Evolutionary conservation across 2,329 filamentous ascomycete species (phyloP), one percentile per base, ranked within the genome.

Genomic region (Grosmannia serpens): DNA sequence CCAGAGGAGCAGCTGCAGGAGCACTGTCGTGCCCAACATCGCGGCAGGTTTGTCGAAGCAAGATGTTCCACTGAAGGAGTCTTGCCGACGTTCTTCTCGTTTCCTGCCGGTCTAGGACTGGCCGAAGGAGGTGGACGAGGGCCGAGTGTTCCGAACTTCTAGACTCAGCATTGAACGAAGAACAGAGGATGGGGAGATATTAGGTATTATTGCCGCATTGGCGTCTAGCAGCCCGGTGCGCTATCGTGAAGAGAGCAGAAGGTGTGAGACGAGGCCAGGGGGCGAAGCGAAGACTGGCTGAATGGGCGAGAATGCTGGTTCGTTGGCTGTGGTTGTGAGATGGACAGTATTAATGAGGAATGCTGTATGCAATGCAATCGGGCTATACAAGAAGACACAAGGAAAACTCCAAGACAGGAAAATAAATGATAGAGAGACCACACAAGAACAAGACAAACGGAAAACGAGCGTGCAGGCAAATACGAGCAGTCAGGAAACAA

Each of bases 1-100:
- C 70, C 75, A 80, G 66, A 81, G 66, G 64, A 76, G 73, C 66
- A 82, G 67, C 65, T 75, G 75, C 60, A 76, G 65, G 50, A 80
- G 63, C 60, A 67, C 61, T 57, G 66, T 63, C 55, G 49, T 55
- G 53, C 71, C 65, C 62, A 71, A 71, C 77, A 80, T 80, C 61
- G 58, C 70, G 67, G 61, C 26, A 17, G 24, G 4, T 54, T 35
- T 24, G 46, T 29, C 9, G 26, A 41, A 26, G 50, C 57, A 59
- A 62, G 62, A 50, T 35, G 33, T 51, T 62, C 62, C 62, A 63
- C 50, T 60, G 33, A 61, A 64, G 62, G 61, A 61, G 61, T 61
- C 62, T 58, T 60, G 62, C 61, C 55, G 6, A 7, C 33, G 38
- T 33, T 35, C n/a, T 15, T 29, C 17, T 33, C 29, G 54, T 5